Conservation (phyloP, 352 stramenopile species). For the Poterioochromonas sp. region DNA sequence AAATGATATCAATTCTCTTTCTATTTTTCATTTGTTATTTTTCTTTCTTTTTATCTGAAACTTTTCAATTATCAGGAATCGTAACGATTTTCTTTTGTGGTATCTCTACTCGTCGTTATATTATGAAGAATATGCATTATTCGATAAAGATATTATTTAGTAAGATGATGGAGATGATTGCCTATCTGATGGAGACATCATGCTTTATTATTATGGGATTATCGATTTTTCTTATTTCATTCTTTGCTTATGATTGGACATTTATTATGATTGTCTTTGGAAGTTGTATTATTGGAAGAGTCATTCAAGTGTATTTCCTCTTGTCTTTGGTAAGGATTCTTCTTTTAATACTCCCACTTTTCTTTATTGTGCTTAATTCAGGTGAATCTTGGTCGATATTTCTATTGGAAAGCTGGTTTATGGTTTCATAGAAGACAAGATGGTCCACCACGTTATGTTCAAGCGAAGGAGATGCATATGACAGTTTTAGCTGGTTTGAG, state of each 20-base stretch:
- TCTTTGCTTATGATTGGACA: neutral
- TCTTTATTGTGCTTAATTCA: neutral
- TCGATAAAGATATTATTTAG: neutral
- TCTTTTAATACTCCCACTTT: neutral
- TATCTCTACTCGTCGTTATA: constrained; percentile 78
- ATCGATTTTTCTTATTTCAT: neutral
- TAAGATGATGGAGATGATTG: neutral
- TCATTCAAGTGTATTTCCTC: neutral
- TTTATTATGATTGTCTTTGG: neutral
- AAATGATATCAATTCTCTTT: constrained; percentile 9
- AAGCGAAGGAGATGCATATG: neutral
- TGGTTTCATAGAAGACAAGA: neutral
- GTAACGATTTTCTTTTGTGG: constrained; percentile 83
- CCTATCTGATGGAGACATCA: neutral
- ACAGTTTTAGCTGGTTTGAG: constrained; percentile 85
- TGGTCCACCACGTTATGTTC: neutral
- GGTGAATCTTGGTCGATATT: neutral
- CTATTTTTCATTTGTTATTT: constrained; percentile 38
- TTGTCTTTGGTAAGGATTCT: neutral
- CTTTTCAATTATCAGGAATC: constrained; percentile 72
- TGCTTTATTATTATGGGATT: neutral
- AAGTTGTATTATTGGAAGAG: neutral
- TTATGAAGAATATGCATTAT: constrained; percentile 61
- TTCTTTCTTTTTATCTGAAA: constrained; percentile 60
- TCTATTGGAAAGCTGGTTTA: neutral